phyloP scores from a whole-genome alignment of 768 basidiomycete genomes.

The Jaapia argillacea region DNA sequence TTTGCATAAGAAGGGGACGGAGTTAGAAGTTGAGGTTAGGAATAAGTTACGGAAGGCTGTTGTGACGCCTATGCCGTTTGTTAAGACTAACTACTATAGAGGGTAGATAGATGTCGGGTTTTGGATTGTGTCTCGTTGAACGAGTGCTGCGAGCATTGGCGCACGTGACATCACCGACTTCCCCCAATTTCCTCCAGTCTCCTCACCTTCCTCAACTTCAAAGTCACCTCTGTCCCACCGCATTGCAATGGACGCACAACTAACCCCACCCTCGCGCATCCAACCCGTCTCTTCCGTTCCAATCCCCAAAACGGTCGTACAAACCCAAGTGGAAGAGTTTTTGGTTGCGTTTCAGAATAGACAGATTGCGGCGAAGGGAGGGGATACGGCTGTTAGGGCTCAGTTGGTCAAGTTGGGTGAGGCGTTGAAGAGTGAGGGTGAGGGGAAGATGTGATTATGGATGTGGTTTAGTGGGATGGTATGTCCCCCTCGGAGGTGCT shows the following conservation, averaged over 20 bases:
- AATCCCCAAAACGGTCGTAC: neutral
- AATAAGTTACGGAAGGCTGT: conserved; percentile 67
- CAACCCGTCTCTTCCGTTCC: neutral
- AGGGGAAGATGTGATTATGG: too few relatives aligned
- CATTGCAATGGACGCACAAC: neutral
- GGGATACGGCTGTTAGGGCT: conserved; percentile 45
- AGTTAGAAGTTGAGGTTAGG: conserved; percentile 77
- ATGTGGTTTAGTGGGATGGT: too few relatives aligned
- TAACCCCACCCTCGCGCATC: neutral
- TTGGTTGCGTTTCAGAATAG: conserved; percentile 38
- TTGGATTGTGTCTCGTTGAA: too few relatives aligned
- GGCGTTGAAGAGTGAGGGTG: conserved; percentile 21
- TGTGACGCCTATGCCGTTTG: conserved; percentile 82
- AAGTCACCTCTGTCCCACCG: neutral
- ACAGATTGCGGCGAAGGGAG: conserved; percentile 36
- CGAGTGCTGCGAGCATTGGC: too few relatives aligned
- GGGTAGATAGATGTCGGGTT: too few relatives aligned
- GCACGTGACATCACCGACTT: too few relatives aligned
- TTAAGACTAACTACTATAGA: conserved; percentile 73
- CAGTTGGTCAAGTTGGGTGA: conserved; percentile 47
- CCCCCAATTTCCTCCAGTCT: too few relatives aligned
- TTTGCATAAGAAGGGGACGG: conserved; percentile 85
- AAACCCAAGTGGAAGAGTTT: conserved; percentile 34
- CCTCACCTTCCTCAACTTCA: too few relatives aligned
- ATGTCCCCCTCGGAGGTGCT: too few relatives aligned